Conservation (phyloP, 495 filamentous ascomycete genomes). For the Penicillium lividum region DNA sequence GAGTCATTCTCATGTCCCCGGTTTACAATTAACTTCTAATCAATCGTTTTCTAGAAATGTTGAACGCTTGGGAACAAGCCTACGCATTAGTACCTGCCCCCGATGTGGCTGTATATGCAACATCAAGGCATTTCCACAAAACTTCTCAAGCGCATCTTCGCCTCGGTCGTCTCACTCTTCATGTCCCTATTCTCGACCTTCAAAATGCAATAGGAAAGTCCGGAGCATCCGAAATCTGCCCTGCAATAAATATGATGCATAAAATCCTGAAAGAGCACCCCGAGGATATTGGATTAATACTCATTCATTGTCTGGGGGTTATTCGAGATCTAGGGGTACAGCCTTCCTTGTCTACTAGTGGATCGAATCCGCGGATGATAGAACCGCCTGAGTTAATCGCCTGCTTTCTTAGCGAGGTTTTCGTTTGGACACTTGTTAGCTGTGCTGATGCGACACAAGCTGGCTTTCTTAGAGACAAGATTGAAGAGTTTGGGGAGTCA, state of each 20-base stretch:
- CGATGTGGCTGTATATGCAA: neutral
- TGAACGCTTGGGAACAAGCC: conserved; percentile 5
- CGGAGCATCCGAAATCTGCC: conserved; percentile 2
- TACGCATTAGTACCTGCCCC: conserved; percentile 1
- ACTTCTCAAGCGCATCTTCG: conserved; percentile 1
- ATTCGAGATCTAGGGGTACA: neutral
- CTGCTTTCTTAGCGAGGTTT: conserved; percentile 11
- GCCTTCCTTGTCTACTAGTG: neutral
- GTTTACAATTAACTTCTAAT: neutral
- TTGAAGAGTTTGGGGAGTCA: neutral
- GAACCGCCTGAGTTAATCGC: conserved; percentile 12
- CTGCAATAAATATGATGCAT: conserved; percentile 5
- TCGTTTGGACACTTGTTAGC: conserved; percentile 2
- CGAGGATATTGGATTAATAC: neutral
- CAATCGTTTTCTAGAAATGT: neutral
- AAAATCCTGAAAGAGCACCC: neutral
- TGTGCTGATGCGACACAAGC: neutral
- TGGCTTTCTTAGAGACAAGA: neutral
- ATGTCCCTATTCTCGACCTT: conserved; percentile 13
- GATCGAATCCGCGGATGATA: neutral
- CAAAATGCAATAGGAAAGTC: conserved; percentile 16
- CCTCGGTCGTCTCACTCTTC: conserved; percentile 6
- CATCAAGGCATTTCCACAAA: conserved; percentile 8
- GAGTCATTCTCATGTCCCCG: neutral
- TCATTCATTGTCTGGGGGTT: neutral